A percentile compares a stretch with the other conserved stretches of the same genome.
phyloP scores from a whole-genome alignment of 2,329 filamentous ascomycete species.

The Fusarium chaquense region DNA sequence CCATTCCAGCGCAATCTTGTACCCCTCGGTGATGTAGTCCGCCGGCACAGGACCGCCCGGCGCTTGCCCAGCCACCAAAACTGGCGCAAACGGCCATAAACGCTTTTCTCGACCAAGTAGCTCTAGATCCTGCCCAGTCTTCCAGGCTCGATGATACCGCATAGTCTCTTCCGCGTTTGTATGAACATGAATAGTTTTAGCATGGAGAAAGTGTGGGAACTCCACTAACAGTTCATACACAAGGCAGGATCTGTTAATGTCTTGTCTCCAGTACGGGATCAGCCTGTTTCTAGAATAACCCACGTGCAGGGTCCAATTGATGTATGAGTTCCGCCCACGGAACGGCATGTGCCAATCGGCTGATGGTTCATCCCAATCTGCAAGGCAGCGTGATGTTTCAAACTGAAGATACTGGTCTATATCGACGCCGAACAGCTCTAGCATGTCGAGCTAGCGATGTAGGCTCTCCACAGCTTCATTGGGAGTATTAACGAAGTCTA shows the following conservation, averaged over 20 bases:
- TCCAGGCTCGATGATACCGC: neutral
- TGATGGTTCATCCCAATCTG: neutral
- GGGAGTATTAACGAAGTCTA: fast-evolving
- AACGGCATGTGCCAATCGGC: fast-evolving
- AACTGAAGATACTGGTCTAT: neutral
- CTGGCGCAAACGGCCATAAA: neutral
- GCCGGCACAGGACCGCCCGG: neutral
- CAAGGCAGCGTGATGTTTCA: neutral
- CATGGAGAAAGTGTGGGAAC: neutral
- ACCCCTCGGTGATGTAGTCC: neutral
- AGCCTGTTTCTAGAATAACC: fast-evolving
- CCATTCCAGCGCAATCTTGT: neutral
- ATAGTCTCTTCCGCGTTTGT: no score
- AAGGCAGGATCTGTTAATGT: neutral
- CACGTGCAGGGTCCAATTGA: fast-evolving
- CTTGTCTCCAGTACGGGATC: neutral
- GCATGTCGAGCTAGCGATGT: neutral
- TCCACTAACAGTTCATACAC: neutral
- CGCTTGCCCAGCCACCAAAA: fast-evolving
- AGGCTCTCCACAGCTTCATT: neutral
- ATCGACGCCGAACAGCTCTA: neutral
- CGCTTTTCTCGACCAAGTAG: fast-evolving
- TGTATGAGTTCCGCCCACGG: neutral
- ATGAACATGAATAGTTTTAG: fast-evolving
- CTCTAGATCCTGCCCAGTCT: neutral